phyloP scores from a whole-genome alignment of 805 yeast genomes.

The Candida ipomoeae region DNA sequence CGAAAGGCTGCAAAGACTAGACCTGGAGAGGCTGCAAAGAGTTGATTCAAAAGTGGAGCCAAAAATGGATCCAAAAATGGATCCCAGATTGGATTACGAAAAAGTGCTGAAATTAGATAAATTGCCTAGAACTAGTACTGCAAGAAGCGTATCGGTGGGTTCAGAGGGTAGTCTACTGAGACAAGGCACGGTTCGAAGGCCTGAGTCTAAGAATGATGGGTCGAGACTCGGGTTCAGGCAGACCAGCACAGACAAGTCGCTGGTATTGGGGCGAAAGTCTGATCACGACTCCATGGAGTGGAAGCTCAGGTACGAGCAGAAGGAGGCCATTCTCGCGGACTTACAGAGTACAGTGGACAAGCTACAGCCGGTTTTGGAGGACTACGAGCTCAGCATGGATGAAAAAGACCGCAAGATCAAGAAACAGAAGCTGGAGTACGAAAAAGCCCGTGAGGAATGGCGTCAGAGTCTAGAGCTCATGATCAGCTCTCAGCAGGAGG shows the following conservation, averaged over 20 bases:
- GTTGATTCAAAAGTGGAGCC: too few species aligned
- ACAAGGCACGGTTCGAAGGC: background rate
- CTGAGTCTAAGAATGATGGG: background rate
- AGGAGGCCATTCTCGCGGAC: conserved; percentile 44
- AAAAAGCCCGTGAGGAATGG: conserved; percentile 55
- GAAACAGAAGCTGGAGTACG: conserved; percentile 47
- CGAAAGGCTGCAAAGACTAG: background rate
- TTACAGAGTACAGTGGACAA: conserved; percentile 47
- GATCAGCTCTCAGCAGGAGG: conserved; percentile 52
- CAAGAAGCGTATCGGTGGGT: background rate
- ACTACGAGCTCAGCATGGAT: conserved; percentile 40
- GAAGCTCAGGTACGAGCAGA: conserved; percentile 25
- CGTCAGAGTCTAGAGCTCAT: conserved; percentile 54
- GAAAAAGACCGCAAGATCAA: conserved; percentile 44
- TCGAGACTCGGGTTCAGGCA: background rate
- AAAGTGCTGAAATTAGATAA: background rate
- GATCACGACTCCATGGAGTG: conserved; percentile 5
- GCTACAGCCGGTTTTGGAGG: conserved; percentile 44
- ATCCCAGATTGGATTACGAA: too few species aligned
- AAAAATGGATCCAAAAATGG: too few species aligned
- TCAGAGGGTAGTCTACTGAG: background rate
- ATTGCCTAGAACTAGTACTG: background rate
- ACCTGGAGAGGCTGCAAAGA: too few species aligned
- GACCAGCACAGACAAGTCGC: background rate
- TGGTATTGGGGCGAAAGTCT: background rate